Evolutionary conservation across 805 yeast genomes (phyloP), one percentile per base, ranked within the genome.

Genomic region (Helenozyma rhizophorensis): DNA sequence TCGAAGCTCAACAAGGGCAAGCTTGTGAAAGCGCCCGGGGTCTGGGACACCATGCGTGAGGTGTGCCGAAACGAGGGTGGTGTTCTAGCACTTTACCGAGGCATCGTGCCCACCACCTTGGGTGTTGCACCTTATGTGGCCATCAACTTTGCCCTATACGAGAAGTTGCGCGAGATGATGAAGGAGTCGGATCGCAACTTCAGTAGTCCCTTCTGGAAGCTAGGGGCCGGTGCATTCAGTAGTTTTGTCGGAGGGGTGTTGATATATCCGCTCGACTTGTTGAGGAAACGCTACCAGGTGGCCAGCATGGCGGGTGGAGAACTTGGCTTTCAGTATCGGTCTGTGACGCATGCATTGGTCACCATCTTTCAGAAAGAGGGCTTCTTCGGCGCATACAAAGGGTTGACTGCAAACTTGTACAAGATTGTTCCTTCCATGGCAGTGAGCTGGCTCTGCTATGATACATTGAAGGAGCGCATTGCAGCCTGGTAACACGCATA

Each of bases 71-170:
- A 69, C 11, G 98, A 90, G 60, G 97, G 97, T 23, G 96, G 96
- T 0, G 15, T 86, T 7, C 40, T 53, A 2, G 95, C 88, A 0
- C 64, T 90, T 11, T 90, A 85, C 54, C 69, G 89, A 32, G 98
- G 98, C 3, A 67, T 89, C 9, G 65, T 80, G 40, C 96, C 97
- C n/a, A 90, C 97, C 0, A 77, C 89, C 1, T 60, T 85, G 36
- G 97, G 97, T 2, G 96, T 93, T 14, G 97, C 96, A 1, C 97
- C 97, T 1, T 93, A 89, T 52, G 96, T 87, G 21, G 96, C 96
- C 4, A 73, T 90, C 32, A 90, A 89, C 59, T 90, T 90, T 54
- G 82, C 96, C 2, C 78, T 87, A 28, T 90, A 89, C 64, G 97
- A 93, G 52, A 78, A 74, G 40, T 52, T 88, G 43, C 76, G 88